Conservation (phyloP, 371 early-diverging fungal genomes). For the Mortierella sp. region DNA sequence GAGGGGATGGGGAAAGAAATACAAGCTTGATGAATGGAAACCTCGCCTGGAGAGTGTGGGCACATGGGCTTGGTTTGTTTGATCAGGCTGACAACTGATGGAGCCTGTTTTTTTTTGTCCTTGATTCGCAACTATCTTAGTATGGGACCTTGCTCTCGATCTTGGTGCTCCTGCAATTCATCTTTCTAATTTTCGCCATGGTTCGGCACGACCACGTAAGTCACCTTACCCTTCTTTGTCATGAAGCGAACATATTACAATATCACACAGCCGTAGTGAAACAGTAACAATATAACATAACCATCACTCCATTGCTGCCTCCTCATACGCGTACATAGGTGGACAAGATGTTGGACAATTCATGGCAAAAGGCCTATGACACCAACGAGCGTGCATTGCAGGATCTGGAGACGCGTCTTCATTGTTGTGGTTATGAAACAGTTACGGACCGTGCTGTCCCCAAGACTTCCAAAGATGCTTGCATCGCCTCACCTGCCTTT, state of each 20-base stretch:
- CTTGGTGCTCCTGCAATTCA: conserved; percentile 25
- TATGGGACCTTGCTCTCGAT: conserved; percentile 23
- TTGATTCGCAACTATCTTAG: neutral
- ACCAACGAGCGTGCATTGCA: conserved; percentile 16
- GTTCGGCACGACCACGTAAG: conserved; percentile 38
- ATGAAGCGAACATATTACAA: neutral
- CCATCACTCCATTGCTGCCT: neutral
- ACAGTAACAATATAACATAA: no score
- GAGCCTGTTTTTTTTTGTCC: neutral
- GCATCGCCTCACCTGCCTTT: conserved; percentile 34
- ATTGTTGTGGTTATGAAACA: conserved; percentile 39
- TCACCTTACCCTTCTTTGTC: neutral
- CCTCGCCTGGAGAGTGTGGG: neutral
- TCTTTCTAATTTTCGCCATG: conserved; percentile 20
- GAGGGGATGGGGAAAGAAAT: neutral
- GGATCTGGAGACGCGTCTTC: conserved; percentile 35
- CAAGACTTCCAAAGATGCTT: conserved; percentile 27
- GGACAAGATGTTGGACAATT: conserved; percentile 23
- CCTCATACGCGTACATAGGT: conserved; percentile 13
- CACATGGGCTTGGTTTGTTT: neutral
- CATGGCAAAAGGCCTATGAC: conserved; percentile 45
- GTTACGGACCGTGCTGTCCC: conserved; percentile 42
- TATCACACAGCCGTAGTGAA: neutral
- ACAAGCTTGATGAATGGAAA: neutral
- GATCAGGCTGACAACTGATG: neutral